Conservation (phyloP, 2,329 filamentous ascomycete species). For the Ilyonectria mors-panacis region DNA sequence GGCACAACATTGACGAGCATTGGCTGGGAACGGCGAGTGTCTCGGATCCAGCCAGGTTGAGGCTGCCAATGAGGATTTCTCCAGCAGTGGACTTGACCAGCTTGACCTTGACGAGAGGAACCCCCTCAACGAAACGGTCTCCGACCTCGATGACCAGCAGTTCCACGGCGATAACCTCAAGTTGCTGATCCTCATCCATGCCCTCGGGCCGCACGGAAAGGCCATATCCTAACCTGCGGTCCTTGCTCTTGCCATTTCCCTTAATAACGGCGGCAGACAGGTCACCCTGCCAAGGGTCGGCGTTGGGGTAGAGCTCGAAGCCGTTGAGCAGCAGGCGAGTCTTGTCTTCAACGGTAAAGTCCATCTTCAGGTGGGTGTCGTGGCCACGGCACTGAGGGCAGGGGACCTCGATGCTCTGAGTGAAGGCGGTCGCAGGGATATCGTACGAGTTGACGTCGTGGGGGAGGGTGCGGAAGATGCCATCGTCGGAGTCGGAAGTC, state of each 20-base stretch:
- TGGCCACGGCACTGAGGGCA: slow-evolving; percentile 69
- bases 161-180: slow-evolving; percentile 68
- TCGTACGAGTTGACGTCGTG: slow-evolving; percentile 55
- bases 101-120: slow-evolving; percentile 71
- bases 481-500: slow-evolving; percentile 59
- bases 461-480: slow-evolving; percentile 59
- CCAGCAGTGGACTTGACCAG: slow-evolving; percentile 72
- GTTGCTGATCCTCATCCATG: slow-evolving; percentile 64
- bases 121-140: slow-evolving; percentile 66
- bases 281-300: slow-evolving; percentile 61
- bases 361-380: slow-evolving; percentile 64
- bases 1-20: slow-evolving; percentile 67
- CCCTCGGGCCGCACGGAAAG: slow-evolving; percentile 60
- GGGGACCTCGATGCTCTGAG: slow-evolving; percentile 62
- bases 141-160: slow-evolving; percentile 74
- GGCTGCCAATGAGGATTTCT: slow-evolving; percentile 68
- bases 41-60: slow-evolving; percentile 56
- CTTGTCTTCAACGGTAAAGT: slow-evolving; percentile 66
- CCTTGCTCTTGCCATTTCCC: slow-evolving; percentile 54
- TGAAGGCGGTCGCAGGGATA: slow-evolving; percentile 52
- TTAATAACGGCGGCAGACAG: slow-evolving; percentile 64
- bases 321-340: slow-evolving; percentile 71
- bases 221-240: slow-evolving; percentile 65
- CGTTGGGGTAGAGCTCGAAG: slow-evolving; percentile 71
- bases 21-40: slow-evolving; percentile 24